Evolutionary conservation across 75 land plant species (phyloP), one percentile per base, ranked within the genome.

Genomic region (Sequoia sempervirens): DNA sequence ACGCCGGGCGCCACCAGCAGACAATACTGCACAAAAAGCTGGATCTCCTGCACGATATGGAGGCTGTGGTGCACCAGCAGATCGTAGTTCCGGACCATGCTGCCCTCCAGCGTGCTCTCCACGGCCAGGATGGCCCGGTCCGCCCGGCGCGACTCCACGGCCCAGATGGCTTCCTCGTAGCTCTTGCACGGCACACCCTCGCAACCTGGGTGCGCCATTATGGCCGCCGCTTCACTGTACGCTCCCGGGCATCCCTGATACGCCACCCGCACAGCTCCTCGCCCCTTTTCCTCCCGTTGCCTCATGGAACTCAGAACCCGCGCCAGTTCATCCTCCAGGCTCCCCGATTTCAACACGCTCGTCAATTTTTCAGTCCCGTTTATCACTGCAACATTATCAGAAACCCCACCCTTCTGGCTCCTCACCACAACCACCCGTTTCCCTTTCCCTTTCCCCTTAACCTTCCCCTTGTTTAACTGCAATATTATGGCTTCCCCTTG

Each of bases 151-250:
- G 43, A 26, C 81, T 87, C 88, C 13, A 89, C 89, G 17, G 90
- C 90, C 68, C 36, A 13, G 85, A 88, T 70, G 6, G 89, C 82
- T 20, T 72, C 85, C 9, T 80, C 66, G 56, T 80, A 83, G 80
- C 68, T 26, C 46, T 86, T 80, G 80, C 85, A 88, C 13, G 89
- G 89, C 45, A 88, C 73, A 56, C 85, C 78, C 30, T 81, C 14
- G 83, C 89, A 88, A 13, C 58, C 89, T 15, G 85, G 87, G 47
- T 41, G 72, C 36, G 87, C 85, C 40, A 79, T 86, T 69, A n/a
- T 80, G n/a, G 89, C 87, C 18, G 89, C 89, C 28, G 80, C 80
- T 83, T 88, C 89, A 78, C 87, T 85, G 87, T 85, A 88, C 17
- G 89, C 87, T 23, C 89, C 89, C 47, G 82, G 82, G 56, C 50